Conservation (phyloP, 352 stramenopile species). For the Phytophthora litchii region DNA sequence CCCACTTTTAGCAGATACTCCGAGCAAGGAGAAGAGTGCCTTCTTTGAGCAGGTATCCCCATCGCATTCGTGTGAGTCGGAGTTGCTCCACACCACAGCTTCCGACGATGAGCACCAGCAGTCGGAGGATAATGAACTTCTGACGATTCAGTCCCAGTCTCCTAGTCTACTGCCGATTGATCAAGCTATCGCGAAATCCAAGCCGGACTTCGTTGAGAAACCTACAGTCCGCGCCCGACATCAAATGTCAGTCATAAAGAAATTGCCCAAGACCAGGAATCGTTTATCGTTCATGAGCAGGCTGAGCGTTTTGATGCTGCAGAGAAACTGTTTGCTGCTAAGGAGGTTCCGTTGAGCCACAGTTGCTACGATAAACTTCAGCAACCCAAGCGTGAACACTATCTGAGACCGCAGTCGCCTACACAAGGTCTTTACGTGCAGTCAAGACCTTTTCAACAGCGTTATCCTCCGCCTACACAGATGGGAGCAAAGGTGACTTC, state of each 20-base stretch:
- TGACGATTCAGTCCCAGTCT: constrained; percentile 1
- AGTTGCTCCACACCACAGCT: background rate
- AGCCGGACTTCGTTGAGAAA: constrained; percentile 10
- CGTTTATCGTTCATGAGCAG: constrained; percentile 11
- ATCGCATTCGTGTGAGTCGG: constrained; percentile 5
- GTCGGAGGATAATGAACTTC: constrained; percentile 1
- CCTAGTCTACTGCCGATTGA: background rate
- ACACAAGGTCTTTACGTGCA: constrained; percentile 14
- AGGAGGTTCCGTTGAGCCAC: constrained; percentile 6
- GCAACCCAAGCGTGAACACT: constrained; percentile 16
- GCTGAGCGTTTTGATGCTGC: constrained; percentile 34
- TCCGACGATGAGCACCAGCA: constrained; percentile 4
- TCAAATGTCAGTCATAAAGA: background rate
- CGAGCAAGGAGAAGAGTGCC: background rate
- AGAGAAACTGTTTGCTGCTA: constrained; percentile 35
- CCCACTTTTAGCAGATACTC: constrained; percentile 6
- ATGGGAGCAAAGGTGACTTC: constrained; percentile 34
- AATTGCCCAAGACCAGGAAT: constrained; percentile 1
- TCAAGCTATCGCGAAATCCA: background rate
- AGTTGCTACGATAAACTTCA: constrained; percentile 19
- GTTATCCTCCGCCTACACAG: constrained; percentile 28
- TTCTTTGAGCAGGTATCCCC: background rate
- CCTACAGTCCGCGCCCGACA: background rate
- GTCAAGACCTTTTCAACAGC: constrained; percentile 1
- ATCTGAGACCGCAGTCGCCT: constrained; percentile 9